Evolutionary conservation across 2,329 filamentous ascomycete species (phyloP).

Genomic region (Aspergillus terreus): DNA sequence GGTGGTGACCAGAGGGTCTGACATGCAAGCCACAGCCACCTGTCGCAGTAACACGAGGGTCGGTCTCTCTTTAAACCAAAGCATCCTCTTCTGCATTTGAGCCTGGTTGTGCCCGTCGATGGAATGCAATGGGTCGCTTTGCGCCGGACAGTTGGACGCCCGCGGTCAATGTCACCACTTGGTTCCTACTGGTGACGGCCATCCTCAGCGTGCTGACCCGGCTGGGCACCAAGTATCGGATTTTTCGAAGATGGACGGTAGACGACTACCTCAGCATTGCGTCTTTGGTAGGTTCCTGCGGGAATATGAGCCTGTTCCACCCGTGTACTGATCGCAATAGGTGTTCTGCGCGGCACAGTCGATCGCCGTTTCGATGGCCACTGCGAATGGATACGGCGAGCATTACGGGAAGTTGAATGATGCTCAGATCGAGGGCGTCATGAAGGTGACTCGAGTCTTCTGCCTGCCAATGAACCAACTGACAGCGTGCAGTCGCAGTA

Average conservation of each 20-base stretch:
- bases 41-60: background rate
- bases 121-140: slow-evolving; percentile 1
- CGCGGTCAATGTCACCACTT: slow-evolving; percentile 22
- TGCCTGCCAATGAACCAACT: background rate
- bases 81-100: background rate
- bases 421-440: slow-evolving; percentile 5
- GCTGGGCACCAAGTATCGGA: slow-evolving; percentile 21
- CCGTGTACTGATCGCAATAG: background rate
- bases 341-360: slow-evolving; percentile 14
- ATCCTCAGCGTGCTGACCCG: slow-evolving; percentile 22
- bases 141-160: slow-evolving; percentile 6
- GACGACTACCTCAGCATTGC: slow-evolving; percentile 6
- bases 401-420: slow-evolving; percentile 11
- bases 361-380: slow-evolving; percentile 19
- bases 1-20: too few relatives aligned
- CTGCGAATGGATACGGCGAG: slow-evolving; percentile 19
- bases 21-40: too few relatives aligned
- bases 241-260: slow-evolving; percentile 13
- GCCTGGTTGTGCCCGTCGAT: background rate
- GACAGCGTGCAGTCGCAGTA: slow-evolving; percentile 17
- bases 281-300: background rate
- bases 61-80: background rate
- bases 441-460: slow-evolving; percentile 16
- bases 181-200: slow-evolving; percentile 25
- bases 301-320: background rate